phyloP scores from a whole-genome alignment of 139 green algal species.

The Closterium sp. region DNA sequence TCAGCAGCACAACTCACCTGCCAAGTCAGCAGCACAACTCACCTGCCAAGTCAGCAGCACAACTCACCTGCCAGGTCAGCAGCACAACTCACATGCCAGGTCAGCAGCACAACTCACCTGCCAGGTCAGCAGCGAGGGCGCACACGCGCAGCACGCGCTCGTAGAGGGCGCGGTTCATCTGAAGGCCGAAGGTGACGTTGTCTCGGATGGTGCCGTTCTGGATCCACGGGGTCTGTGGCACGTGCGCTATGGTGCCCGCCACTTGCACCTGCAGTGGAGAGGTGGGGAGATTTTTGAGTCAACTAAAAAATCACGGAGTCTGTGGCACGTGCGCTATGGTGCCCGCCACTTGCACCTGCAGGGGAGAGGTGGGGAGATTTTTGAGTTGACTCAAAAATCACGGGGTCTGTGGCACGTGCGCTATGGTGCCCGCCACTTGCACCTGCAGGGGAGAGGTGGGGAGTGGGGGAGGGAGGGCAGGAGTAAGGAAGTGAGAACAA shows the following conservation, averaged over 20 bases:
- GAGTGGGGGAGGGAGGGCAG: too few species aligned
- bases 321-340: slow-evolving; percentile 42
- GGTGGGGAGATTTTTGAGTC: too few species aligned
- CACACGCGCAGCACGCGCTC: neutral
- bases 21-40: too few species aligned
- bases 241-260: slow-evolving; percentile 25
- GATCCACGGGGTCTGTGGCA: slow-evolving; percentile 44
- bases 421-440: neutral
- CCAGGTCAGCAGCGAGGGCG: slow-evolving; percentile 1
- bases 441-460: neutral
- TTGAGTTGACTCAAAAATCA: too few species aligned
- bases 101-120: neutral
- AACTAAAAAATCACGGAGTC: neutral
- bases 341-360: slow-evolving; percentile 14
- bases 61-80: neutral
- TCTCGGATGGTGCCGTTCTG: slow-evolving; percentile 44
- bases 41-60: too few species aligned
- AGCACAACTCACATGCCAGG: neutral
- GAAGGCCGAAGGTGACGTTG: slow-evolving; percentile 43
- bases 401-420: slow-evolving; percentile 42
- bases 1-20: too few species aligned
- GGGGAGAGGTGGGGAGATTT: too few species aligned
- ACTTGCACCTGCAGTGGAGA: slow-evolving; percentile 9
- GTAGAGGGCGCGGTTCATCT: neutral
- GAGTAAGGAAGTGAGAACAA: too few species aligned